Evolutionary conservation across 257 asterid genomes (phyloP).

Genomic region (Solanum arcanum): DNA sequence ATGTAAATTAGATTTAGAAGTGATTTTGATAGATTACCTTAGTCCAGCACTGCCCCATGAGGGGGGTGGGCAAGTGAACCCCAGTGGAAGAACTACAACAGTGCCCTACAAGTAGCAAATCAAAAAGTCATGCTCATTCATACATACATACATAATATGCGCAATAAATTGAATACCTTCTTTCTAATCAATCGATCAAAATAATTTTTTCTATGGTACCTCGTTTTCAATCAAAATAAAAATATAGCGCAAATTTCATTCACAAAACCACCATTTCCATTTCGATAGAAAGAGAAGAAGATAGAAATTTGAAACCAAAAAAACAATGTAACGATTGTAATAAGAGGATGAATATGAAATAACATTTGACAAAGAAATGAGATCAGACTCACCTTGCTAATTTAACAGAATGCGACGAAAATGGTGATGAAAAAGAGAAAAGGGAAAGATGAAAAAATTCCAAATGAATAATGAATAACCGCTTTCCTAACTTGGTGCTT

Average conservation of each 20-base stretch:
- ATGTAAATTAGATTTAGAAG: background rate
- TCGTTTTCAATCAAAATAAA: background rate
- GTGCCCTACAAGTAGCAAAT: conserved; percentile 13
- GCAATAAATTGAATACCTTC: background rate
- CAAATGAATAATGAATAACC: background rate
- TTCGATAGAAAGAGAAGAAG: background rate
- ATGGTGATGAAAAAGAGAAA: background rate
- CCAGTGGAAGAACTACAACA: conserved; percentile 12
- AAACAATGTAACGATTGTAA: background rate
- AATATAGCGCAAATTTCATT: background rate
- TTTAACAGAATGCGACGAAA: conserved; percentile 12
- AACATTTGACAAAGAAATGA: background rate
- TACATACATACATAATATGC: too few species aligned
- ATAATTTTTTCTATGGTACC: background rate
- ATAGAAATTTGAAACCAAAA: background rate
- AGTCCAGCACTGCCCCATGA: conserved; percentile 60
- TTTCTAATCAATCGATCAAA: background rate
- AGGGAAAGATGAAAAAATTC: conserved; percentile 1
- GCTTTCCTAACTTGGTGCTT: background rate
- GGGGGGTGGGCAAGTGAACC: conserved; percentile 26
- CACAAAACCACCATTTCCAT: background rate
- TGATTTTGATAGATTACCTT: conserved; percentile 13
- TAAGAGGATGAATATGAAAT: background rate
- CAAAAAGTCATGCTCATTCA: background rate
- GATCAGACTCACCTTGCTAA: background rate